A percentile compares a stretch with the other conserved stretches of the same genome.
These are phyloP conservation scores for Uromyces viciae-fabae DNA, from an alignment of 1,284 basidiomycete genomes.

Conservation along the genomic window DNA sequence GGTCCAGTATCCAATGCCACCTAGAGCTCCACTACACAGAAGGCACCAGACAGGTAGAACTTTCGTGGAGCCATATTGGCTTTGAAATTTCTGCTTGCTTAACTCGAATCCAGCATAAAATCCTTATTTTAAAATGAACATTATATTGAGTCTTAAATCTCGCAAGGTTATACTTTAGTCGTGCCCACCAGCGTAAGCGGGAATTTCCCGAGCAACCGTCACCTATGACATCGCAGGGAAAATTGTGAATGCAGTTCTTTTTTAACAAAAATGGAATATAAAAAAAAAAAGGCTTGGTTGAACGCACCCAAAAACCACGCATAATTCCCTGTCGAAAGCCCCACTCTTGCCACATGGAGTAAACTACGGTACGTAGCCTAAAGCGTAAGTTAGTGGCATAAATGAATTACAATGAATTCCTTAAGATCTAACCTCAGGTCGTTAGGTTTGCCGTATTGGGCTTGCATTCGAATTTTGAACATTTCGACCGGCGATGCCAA, in stretches of 20 bases:
- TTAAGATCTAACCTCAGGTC: conserved; percentile 37
- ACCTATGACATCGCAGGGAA: conserved; percentile 62
- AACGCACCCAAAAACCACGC: conserved; percentile 86
- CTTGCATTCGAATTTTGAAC: conserved; percentile 87
- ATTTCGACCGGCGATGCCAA: conserved; percentile 72
- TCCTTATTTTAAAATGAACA: conserved; percentile 48
- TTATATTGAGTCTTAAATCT: conserved; percentile 55
- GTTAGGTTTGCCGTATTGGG: conserved; percentile 66
- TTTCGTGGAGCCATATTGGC: conserved; percentile 55
- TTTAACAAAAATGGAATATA: conserved; percentile 6
- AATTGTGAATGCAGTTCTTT: no score
- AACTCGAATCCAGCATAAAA: conserved; percentile 80
- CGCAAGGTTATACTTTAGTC: not conserved
- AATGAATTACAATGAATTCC: not conserved
- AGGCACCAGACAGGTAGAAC: conserved; percentile 83
- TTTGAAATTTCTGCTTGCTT: conserved; percentile 71
- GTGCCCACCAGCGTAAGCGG: conserved; percentile 74
- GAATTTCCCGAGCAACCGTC: conserved; percentile 87
- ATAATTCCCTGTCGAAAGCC: conserved; percentile 83
- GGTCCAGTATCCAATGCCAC: conserved; percentile 90
- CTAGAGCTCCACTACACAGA: conserved; percentile 77
- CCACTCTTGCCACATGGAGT: conserved; percentile 77
- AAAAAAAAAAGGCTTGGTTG: not conserved
- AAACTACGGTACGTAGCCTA: conserved; percentile 60
- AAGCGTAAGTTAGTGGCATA: not conserved